Evolutionary conservation across 2,329 filamentous ascomycete species (phyloP), one percentile per base, ranked within the genome.

Genomic region (Colletotrichum tofieldiae): DNA sequence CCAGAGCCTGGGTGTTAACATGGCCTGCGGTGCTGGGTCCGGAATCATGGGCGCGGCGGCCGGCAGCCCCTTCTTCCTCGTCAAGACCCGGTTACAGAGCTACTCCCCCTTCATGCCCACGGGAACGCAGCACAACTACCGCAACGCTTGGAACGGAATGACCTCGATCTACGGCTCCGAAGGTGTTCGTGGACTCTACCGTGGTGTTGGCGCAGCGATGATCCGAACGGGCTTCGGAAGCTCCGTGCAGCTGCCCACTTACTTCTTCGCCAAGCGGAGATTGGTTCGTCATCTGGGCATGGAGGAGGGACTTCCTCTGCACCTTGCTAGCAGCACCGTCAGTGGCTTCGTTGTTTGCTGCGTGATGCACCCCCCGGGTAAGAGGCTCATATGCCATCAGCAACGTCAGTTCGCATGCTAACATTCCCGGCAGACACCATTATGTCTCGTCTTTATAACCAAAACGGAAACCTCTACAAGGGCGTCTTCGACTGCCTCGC

Each of bases 401-500:
- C 37, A 12, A 7, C 16, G 26, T 32, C 20, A 39, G 32, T 41
- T 26, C 45, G 54, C 49, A 47, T 39, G 26, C 20, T 63, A 77
- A 73, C 18, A 64, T 51, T 16, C 45, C 58, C 67, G 58, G 16
- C 73, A 89, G 96, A 99, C 82, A 99, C 96, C 6, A 94, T 99
- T 84, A 99, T 99, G 96, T 96, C 94, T 74, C 93, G 96, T 74
- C 92, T 99, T 87, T 99, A 99, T 87, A 99, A 99, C 86, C 96
- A 99, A 82, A 97, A 95, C 74, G 96, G 96, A 64, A 97, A 98
- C 81, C 88, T 99, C n/a, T 99, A 99, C 87, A 92, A 89, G 76
- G 93, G 95, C 71, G 94, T 97, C 5, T 93, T 97, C 75, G 96
- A 99, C 84, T 99, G 96, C 81, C 84, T 98, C 72, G 90, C 89